A percentile compares a stretch with the other conserved stretches of the same genome.
Evolutionary conservation across 768 basidiomycete genomes (phyloP).

Genomic region (Calocybe cyanea): DNA sequence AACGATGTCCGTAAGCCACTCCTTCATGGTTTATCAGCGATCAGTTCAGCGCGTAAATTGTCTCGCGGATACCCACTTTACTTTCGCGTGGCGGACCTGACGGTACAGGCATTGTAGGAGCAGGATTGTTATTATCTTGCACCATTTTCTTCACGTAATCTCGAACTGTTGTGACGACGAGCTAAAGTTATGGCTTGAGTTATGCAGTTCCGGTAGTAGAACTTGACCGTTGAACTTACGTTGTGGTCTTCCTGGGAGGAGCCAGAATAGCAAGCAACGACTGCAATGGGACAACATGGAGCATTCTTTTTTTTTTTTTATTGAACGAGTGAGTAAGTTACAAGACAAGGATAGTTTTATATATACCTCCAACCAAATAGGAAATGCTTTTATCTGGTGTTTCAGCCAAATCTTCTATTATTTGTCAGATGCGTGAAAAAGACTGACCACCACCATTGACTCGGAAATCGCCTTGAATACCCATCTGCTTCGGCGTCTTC

Average conservation of each 20-base stretch:
- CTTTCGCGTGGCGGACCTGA: slow-evolving; percentile 23
- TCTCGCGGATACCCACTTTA: slow-evolving; percentile 17
- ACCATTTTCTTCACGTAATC: slow-evolving; percentile 67
- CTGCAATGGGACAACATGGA: slow-evolving; percentile 77
- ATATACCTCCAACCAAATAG: slow-evolving; percentile 77
- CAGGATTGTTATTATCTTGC: slow-evolving; percentile 29
- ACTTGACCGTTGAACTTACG: slow-evolving; percentile 38
- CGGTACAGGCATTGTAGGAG: slow-evolving; percentile 32
- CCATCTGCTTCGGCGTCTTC: slow-evolving; percentile 70
- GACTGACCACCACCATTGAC: slow-evolving; percentile 76
- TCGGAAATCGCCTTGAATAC: slow-evolving; percentile 58
- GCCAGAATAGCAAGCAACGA: slow-evolving; percentile 78
- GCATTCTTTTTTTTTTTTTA: slow-evolving; percentile 50
- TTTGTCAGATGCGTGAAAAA: not conserved
- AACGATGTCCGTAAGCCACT: slow-evolving; percentile 30
- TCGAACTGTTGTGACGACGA: slow-evolving; percentile 60
- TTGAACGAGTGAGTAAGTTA: not conserved
- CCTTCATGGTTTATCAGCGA: slow-evolving; percentile 17
- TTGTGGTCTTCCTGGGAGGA: slow-evolving; percentile 78
- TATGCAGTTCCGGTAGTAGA: not conserved
- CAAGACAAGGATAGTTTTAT: not conserved
- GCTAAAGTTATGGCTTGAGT: slow-evolving; percentile 29
- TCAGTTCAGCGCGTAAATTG: not conserved
- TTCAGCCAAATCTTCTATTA: not conserved
- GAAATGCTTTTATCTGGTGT: slow-evolving; percentile 64